Evolutionary conservation across 345 rosid species (phyloP).

Genomic region (Populus nigra): DNA sequence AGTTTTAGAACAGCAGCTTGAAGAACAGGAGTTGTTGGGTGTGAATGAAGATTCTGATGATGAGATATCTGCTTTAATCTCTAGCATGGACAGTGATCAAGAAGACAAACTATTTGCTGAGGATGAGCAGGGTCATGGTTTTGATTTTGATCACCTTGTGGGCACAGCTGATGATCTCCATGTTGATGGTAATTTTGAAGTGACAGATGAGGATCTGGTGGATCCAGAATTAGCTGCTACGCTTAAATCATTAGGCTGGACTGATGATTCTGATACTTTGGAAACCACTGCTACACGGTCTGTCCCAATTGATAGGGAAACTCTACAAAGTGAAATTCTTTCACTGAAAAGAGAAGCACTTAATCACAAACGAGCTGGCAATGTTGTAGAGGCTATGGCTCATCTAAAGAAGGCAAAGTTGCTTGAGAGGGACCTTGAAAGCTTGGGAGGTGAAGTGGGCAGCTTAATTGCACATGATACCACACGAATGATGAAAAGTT

Average conservation of each 20-base stretch:
- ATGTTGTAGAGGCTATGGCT: constrained; percentile 62
- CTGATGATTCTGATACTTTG: constrained; percentile 46
- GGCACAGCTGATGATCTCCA: constrained; percentile 52
- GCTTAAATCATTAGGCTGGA: constrained; percentile 74
- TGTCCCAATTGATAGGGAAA: constrained; percentile 38
- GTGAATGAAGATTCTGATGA: constrained; percentile 84
- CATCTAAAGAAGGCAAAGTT: constrained; percentile 69
- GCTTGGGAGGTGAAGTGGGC: constrained; percentile 22
- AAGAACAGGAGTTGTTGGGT: constrained; percentile 79
- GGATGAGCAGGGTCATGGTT: constrained; percentile 32
- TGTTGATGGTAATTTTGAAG: constrained; percentile 56
- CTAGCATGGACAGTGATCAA: constrained; percentile 53
- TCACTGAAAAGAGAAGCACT: constrained; percentile 66
- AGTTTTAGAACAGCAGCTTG: constrained; percentile 76
- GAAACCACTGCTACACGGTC: constrained; percentile 26
- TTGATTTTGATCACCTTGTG: constrained; percentile 45
- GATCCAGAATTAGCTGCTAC: constrained; percentile 81
- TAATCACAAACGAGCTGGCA: constrained; percentile 54
- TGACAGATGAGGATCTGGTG: constrained; percentile 79
- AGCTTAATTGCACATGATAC: not conserved
- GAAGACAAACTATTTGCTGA: constrained; percentile 47
- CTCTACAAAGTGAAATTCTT: constrained; percentile 46
- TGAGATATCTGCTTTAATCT: constrained; percentile 71
- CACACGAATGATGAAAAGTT: not conserved
- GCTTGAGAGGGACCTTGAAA: constrained; percentile 59